These are phyloP conservation scores for Penicillium freii DNA, from an alignment of 2,329 filamentous ascomycete species.

Conservation along the genomic window DNA sequence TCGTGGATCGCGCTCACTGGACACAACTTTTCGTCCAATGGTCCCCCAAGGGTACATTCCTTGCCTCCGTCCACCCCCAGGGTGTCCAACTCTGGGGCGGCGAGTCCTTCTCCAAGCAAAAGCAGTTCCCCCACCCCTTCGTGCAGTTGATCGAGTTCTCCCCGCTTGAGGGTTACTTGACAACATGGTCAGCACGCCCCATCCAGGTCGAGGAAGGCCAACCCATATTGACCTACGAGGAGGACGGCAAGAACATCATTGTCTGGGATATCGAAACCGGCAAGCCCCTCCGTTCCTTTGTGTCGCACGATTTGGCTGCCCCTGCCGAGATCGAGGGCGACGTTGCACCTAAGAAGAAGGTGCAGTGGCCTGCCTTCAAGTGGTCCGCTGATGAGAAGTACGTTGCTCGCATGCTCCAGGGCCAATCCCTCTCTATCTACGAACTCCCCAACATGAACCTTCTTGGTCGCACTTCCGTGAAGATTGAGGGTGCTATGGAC, in stretches of 20 bases:
- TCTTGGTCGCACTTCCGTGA: constrained; percentile 86
- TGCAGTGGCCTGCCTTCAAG: constrained; percentile 98
- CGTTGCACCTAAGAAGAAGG: constrained; percentile 78
- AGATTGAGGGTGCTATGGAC: constrained; percentile 94
- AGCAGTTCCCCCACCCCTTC: constrained; percentile 90
- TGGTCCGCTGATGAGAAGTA: constrained; percentile 98
- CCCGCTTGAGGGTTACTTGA: constrained; percentile 85
- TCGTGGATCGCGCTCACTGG: constrained; percentile 94
- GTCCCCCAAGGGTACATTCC: constrained; percentile 91
- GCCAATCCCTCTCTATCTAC: constrained; percentile 86
- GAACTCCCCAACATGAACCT: constrained; percentile 86
- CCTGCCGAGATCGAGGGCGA: constrained; percentile 59
- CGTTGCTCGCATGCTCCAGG: constrained; percentile 85
- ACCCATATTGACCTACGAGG: constrained; percentile 78
- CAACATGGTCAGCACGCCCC: constrained; percentile 93
- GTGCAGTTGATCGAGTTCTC: constrained; percentile 97
- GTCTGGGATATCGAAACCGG: constrained; percentile 94
- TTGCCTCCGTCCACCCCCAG: constrained; percentile 92
- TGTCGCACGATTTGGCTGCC: constrained; percentile 70
- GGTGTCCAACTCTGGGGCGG: constrained; percentile 98
- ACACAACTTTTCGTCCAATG: constrained; percentile 97
- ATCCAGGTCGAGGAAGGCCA: constrained; percentile 90
- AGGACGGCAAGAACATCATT: constrained; percentile 99
- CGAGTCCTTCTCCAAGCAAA: constrained; percentile 80
- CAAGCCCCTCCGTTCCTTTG: constrained; percentile 88